These are phyloP conservation scores for Tricholoma furcatifolium DNA, from an alignment of 768 basidiomycete genomes.

Conservation along the genomic window DNA sequence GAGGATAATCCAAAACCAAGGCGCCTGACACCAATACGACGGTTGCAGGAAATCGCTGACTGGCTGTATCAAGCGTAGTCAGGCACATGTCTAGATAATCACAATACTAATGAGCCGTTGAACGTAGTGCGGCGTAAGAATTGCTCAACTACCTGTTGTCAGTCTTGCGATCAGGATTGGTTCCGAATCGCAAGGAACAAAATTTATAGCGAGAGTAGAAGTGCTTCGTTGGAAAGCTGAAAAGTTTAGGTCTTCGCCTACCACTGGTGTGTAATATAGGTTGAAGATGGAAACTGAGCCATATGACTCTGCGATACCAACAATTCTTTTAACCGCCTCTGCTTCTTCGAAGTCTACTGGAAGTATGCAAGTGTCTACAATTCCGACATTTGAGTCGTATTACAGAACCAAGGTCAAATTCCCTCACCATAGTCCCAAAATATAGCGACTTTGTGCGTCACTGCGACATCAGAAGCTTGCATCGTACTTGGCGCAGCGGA, in stretches of 20 bases:
- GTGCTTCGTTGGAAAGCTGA: background rate
- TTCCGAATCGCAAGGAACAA: background rate
- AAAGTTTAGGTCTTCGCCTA: background rate
- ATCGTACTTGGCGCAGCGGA: no score
- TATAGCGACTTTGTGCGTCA: constrained; percentile 13
- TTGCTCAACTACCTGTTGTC: constrained; percentile 3
- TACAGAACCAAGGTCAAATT: background rate
- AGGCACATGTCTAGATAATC: constrained; percentile 10
- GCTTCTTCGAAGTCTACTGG: constrained; percentile 26
- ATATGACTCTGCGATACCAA: constrained; percentile 22
- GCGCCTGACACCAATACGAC: constrained; percentile 14
- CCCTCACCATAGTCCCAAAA: constrained; percentile 28
- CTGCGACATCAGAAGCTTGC: background rate
- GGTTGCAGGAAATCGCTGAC: constrained; percentile 3
- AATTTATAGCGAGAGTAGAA: background rate
- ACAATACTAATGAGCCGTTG: background rate
- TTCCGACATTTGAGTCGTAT: background rate
- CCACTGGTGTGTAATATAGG: constrained; percentile 18
- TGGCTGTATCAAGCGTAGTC: constrained; percentile 6
- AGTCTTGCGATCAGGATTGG: constrained; percentile 1
- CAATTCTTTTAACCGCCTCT: constrained; percentile 26
- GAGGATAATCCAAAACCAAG: background rate
- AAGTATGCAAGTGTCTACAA: constrained; percentile 30
- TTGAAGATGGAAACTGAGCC: constrained; percentile 31
- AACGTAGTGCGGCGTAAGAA: background rate